Evolutionary conservation across 176 grass and related monocot species (phyloP), one percentile per base, ranked within the genome.

Genomic region (Hordeum marinum): DNA sequence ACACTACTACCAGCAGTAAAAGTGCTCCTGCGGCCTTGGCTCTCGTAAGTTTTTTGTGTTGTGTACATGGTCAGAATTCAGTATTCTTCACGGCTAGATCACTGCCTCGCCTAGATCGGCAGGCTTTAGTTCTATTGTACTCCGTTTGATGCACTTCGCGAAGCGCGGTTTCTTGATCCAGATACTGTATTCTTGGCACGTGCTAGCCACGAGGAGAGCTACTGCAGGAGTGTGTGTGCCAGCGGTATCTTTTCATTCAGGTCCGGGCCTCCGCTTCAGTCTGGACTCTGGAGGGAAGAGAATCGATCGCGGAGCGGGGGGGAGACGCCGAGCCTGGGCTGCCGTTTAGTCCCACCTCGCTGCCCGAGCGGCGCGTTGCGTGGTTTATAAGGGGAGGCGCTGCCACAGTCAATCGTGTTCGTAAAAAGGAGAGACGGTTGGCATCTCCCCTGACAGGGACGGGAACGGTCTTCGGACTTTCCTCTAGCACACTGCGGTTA

Each of bases 361-460:
- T 41, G 18, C 36, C 18, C 4, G 1, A 26, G n/a, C 13, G 2
- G 4, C 0, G 1, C 1, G 7, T 0, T 1, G 71, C 14, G 24
- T 18, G 13, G 71, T 74, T 74, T 74, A 74, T 74, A 74, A 74
- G 42, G 24, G 24, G 24, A 48, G 17, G 71, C 24, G 42, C 71
- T 29, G 42, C 41, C 3, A 0, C 6, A 24, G 36, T 10, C 13
- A 1, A 1, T 0, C 1, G 87, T 91, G 89, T 94, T 94, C 71
- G 82, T 85, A 76, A 62, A 92, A 94, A 94, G 90, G 88, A 94
- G 94, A 94, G 92, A 92, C 75, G 81, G 88, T 97, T 94, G 92
- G 95, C 95, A 94, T 92, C 95, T 91, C 92, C 88, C 90, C 88
- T 90, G 80, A 87, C 86, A 97, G 89, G 91, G 89, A 88, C 91